phyloP scores from a whole-genome alignment of 2,329 filamentous ascomycete genomes.

The Sporothrix protearum region DNA sequence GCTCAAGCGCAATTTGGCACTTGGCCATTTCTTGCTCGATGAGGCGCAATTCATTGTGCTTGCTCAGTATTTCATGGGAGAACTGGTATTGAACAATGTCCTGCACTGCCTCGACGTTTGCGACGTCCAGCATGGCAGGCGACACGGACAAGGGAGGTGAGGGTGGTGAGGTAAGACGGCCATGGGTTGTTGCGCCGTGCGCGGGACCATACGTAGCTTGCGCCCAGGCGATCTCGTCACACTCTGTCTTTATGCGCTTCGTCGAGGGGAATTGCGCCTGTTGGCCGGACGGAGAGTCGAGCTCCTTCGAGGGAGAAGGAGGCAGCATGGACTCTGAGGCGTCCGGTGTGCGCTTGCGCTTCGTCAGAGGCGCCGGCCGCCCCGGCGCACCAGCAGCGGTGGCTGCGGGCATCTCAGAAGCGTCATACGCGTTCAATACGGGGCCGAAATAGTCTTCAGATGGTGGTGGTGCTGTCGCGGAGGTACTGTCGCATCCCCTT shows the following conservation, averaged over 20 bases:
- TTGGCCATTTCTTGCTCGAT: slow-evolving; percentile 97
- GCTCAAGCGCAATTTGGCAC: slow-evolving; percentile 89
- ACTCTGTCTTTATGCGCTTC: slow-evolving; percentile 35
- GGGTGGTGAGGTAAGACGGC: slow-evolving; percentile 22
- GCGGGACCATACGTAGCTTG: slow-evolving; percentile 21
- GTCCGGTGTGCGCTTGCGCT: slow-evolving; percentile 26
- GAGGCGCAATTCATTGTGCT: slow-evolving; percentile 88
- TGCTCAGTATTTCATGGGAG: slow-evolving; percentile 84
- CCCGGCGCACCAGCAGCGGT: slow-evolving; percentile 11
- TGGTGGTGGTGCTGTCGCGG: slow-evolving; percentile 41
- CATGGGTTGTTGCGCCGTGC: neutral
- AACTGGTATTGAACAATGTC: slow-evolving; percentile 81
- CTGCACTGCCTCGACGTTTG: slow-evolving; percentile 53
- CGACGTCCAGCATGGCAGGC: slow-evolving; percentile 25
- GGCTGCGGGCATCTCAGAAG: slow-evolving; percentile 9
- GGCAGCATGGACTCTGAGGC: slow-evolving; percentile 15
- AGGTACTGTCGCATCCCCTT: slow-evolving; percentile 53
- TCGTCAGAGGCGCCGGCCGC: slow-evolving; percentile 16
- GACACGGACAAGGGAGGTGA: slow-evolving; percentile 24
- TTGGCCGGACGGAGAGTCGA: slow-evolving; percentile 8
- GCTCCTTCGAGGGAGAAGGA: slow-evolving; percentile 20
- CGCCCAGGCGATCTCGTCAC: slow-evolving; percentile 32
- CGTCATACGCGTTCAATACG: slow-evolving; percentile 25
- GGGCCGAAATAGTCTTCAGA: slow-evolving; percentile 31
- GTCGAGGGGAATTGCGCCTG: neutral